Base-by-base conservation (phyloP, 148 eudicot species). In the Amaranthus palmeri region DNA sequence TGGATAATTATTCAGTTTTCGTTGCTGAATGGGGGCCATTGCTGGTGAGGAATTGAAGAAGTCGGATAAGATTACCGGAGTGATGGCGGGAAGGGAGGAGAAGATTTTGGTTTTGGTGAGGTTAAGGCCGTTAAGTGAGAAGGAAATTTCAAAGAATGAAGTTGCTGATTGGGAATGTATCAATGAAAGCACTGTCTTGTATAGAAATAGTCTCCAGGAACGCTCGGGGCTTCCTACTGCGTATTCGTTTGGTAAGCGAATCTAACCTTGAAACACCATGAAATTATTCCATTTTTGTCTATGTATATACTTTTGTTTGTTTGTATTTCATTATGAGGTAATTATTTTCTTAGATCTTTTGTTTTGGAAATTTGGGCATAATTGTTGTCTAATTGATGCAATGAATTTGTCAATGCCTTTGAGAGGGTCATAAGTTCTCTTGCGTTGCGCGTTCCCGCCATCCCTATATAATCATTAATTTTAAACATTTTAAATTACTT, bases 121-220 rank as follows among this genome's bases (percentile, higher is more conserved):
- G 75, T 81, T 90, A 75, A 90, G 98, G 79, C 98, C 96, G 44
- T 77, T 93, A 83, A 86, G 79, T 80, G 98, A 90, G 60, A 90
- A 90, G 83, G 98, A 93, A 78, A 82, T 83, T 53, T 74, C 88
- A 9, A 81, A 73, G 76, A 85, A 60, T 74, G 98, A 93, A 74
- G 96, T 87, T 17, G 88, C 92, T 12, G 98, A 93, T 80, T 93
- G 98, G 98, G 98, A 93, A 82, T 93, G 98, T 77, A 93, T 93
- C 76, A 93, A 93, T 67, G 80, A 86, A 25, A 84, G 88, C 61
- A 88, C 87, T 65, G 78, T 93, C 75, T 85, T 93, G 86, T 93
- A 86, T 74, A 72, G 96, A 76, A 93, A 93, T 77, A 90, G 92
- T 81, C 96, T 93, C 70, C 98, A 90, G 79, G 98, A 90, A 82